Evolutionary conservation across 2,329 filamentous ascomycete species (phyloP).

Genomic region (Fusarium domesticum): DNA sequence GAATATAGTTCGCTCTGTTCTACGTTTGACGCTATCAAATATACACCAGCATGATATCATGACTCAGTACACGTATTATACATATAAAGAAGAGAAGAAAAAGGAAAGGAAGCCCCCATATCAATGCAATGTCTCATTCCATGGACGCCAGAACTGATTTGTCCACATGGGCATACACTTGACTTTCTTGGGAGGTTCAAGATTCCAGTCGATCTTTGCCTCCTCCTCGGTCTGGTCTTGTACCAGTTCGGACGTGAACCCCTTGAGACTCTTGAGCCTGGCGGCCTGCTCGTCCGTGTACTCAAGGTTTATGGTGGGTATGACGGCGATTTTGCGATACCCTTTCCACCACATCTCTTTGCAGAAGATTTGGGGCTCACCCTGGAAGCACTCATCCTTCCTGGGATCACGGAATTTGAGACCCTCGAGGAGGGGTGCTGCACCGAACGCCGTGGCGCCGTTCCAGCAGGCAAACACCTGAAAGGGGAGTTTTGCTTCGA

Average conservation of each 20-base stretch:
- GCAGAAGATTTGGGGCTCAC: conserved; percentile 54
- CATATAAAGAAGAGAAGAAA: not conserved
- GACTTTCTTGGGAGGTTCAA: conserved; percentile 43
- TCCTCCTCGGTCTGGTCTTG: conserved; percentile 27
- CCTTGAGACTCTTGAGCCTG: conserved; percentile 50
- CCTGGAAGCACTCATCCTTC: conserved; percentile 48
- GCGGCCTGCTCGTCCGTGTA: conserved; percentile 46
- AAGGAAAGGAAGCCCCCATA: not conserved
- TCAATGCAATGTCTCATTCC: conserved; percentile 28
- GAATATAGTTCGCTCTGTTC: no score
- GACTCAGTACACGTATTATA: not conserved
- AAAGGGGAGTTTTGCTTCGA: conserved; percentile 43
- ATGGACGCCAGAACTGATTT: conserved; percentile 42
- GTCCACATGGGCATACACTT: conserved; percentile 47
- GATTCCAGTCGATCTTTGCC: conserved; percentile 42
- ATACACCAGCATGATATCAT: not conserved
- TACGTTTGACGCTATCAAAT: no score
- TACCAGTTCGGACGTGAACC: conserved; percentile 42
- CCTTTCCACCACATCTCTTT: conserved; percentile 55
- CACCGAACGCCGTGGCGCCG: conserved; percentile 49
- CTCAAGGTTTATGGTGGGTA: conserved; percentile 54
- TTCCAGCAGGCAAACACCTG: conserved; percentile 63
- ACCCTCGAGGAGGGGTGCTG: conserved; percentile 44
- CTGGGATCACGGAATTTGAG: conserved; percentile 44
- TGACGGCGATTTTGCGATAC: conserved; percentile 51